These are phyloP conservation scores for Chaetothyriales sp. DNA, from an alignment of 2,329 filamentous ascomycete species.

Conservation along the genomic window DNA sequence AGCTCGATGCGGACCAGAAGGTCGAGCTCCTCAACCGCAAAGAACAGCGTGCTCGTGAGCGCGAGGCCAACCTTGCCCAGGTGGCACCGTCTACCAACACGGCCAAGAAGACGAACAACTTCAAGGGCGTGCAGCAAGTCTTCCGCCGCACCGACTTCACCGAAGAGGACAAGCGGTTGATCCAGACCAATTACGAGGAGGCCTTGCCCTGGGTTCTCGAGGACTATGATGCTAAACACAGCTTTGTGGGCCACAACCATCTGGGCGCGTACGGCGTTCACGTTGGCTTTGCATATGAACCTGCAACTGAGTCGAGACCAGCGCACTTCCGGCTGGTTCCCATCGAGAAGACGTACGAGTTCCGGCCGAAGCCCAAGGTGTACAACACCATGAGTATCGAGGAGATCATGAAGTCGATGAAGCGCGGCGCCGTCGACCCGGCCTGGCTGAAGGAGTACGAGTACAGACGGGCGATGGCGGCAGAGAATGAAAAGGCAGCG, in stretches of 20 bases:
- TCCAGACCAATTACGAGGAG: conserved; percentile 69
- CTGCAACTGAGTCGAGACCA: conserved; percentile 46
- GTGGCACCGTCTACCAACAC: conserved; percentile 69
- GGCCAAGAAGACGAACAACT: conserved; percentile 47
- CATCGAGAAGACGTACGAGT: conserved; percentile 89
- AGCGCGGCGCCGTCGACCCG: conserved; percentile 58
- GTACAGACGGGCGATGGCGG: conserved; percentile 38
- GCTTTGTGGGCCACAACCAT: conserved; percentile 85
- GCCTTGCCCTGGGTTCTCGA: conserved; percentile 93
- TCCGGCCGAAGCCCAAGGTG: conserved; percentile 61
- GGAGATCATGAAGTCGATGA: conserved; percentile 71
- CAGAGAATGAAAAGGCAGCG: conserved; percentile 42
- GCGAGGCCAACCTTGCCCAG: conserved; percentile 74
- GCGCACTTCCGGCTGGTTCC: conserved; percentile 54
- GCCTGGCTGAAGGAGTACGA: conserved; percentile 63
- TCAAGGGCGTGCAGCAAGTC: conserved; percentile 75
- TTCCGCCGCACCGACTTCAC: conserved; percentile 59
- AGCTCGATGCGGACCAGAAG: conserved; percentile 24
- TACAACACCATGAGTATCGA: conserved; percentile 68
- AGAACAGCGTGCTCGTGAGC: conserved; percentile 68
- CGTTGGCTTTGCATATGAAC: conserved; percentile 61
- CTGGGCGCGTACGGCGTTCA: conserved; percentile 68
- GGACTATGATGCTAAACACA: conserved; percentile 88
- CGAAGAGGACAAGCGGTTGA: conserved; percentile 52
- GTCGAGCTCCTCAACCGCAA: conserved; percentile 23